A percentile compares a stretch with the other conserved stretches of the same genome.
Conservation (phyloP, 2,329 filamentous ascomycete species). For the Colletotrichum orbiculare region DNA sequence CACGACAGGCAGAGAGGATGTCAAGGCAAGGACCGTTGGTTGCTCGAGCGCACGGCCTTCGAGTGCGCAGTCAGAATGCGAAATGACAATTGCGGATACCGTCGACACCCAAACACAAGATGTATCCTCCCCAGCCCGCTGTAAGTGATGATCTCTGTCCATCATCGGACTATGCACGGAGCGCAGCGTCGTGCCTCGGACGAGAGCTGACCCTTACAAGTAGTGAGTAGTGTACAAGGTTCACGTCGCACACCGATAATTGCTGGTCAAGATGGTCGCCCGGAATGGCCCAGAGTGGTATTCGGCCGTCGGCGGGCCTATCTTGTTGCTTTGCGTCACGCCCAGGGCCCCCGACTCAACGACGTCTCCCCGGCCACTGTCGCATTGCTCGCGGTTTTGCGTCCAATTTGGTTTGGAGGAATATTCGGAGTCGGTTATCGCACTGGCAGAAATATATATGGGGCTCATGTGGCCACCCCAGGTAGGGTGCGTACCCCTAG, state of each 20-base stretch:
- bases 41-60: too few species aligned
- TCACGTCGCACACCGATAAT: not conserved
- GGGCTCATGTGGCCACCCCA: too few species aligned
- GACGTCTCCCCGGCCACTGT: conserved; percentile 19
- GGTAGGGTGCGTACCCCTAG: too few species aligned
- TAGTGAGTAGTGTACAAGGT: not conserved
- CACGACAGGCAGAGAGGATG: too few species aligned
- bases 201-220: too few species aligned
- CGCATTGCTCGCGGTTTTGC: conserved; percentile 20
- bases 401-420: conserved; percentile 7
- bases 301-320: conserved; percentile 31
- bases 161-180: not conserved
- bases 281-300: conserved; percentile 29
- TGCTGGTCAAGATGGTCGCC: not conserved
- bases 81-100: not conserved
- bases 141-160: too few species aligned
- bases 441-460: too few species aligned
- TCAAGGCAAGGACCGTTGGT: too few species aligned
- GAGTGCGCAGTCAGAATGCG: too few species aligned
- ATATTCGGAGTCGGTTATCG: too few species aligned
- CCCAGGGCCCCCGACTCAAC: not conserved
- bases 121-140: too few species aligned
- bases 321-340: conserved; percentile 9
- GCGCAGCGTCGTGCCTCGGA: too few species aligned
- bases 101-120: not conserved